A percentile compares a stretch with the other conserved stretches of the same genome.
Evolutionary conservation across 768 basidiomycete species (phyloP).

Genomic region (Serendipita vermifera): DNA sequence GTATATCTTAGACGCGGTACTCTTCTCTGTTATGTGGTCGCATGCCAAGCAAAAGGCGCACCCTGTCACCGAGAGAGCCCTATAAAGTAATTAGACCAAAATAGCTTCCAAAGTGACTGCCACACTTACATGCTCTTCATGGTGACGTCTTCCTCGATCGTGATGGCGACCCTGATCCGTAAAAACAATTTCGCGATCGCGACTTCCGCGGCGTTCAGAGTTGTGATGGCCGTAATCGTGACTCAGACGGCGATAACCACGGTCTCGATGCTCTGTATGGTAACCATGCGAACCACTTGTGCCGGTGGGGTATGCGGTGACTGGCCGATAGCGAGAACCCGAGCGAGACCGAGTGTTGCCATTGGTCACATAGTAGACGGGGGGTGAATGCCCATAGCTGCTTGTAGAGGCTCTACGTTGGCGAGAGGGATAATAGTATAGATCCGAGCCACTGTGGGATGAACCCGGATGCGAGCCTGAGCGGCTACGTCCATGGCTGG

Average conservation of each 20-base stretch:
- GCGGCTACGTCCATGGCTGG: neutral
- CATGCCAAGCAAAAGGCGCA: neutral
- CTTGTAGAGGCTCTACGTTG: neutral
- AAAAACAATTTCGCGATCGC: neutral
- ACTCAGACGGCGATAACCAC: neutral
- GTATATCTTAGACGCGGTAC: neutral
- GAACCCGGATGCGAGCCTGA: conserved; percentile 5
- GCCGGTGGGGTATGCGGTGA: neutral
- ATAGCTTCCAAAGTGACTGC: too few relatives aligned
- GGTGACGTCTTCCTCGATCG: too few relatives aligned
- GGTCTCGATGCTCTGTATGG: neutral
- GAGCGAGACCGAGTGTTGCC: conserved; percentile 3
- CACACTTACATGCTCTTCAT: too few relatives aligned
- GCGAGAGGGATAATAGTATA: neutral
- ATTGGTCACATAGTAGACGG: neutral
- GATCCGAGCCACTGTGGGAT: neutral
- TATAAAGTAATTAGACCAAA: too few relatives aligned
- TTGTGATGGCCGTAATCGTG: neutral
- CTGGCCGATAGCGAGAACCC: neutral
- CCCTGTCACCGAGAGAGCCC: too few relatives aligned
- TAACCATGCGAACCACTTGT: neutral
- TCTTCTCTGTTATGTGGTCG: neutral
- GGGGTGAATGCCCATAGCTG: neutral
- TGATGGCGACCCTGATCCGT: neutral
- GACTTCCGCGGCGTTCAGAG: neutral